Evolutionary conservation across 1,284 basidiomycete genomes (phyloP).

Genomic region (Chalciporus piperatoides): DNA sequence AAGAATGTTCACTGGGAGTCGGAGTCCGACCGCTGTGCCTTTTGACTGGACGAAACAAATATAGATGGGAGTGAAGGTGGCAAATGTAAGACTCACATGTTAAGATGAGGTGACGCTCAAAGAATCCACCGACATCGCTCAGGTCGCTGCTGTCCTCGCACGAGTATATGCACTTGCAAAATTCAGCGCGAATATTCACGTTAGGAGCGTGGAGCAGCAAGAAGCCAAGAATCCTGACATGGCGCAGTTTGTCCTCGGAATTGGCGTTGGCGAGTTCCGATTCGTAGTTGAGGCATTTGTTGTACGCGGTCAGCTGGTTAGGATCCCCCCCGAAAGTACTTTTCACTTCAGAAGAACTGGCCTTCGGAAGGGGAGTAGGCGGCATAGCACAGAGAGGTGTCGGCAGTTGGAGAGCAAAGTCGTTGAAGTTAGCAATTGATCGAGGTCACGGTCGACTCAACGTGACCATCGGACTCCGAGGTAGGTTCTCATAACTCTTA

Average conservation of each 20-base stretch:
- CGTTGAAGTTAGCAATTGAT: no score
- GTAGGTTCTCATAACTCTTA: no score
- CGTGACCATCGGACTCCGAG: no score
- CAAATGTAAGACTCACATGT: constrained; percentile 1
- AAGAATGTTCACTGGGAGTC: neutral
- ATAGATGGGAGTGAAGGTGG: neutral
- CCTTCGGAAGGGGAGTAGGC: no score
- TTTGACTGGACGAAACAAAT: neutral
- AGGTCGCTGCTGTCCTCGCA: neutral
- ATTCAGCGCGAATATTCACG: constrained; percentile 1
- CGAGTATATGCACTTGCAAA: constrained; percentile 6
- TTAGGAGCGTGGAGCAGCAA: constrained; percentile 7
- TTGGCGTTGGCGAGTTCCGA: neutral
- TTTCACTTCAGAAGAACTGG: no score
- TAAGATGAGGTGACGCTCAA: constrained; percentile 7
- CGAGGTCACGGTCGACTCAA: no score
- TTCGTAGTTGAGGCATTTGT: neutral
- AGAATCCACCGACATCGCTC: neutral
- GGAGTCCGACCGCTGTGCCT: neutral
- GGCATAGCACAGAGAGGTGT: no score
- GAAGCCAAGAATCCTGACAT: constrained; percentile 5
- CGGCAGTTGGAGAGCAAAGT: no score
- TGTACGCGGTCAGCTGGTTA: no score
- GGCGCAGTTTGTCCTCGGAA: neutral
- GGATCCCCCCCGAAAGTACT: no score